Percentiles rank a stretch among this genome's conserved stretches.
These are phyloP conservation scores for Monotropa hypopitys DNA, from an alignment of 179 eudicot species.

Conservation along the genomic window DNA sequence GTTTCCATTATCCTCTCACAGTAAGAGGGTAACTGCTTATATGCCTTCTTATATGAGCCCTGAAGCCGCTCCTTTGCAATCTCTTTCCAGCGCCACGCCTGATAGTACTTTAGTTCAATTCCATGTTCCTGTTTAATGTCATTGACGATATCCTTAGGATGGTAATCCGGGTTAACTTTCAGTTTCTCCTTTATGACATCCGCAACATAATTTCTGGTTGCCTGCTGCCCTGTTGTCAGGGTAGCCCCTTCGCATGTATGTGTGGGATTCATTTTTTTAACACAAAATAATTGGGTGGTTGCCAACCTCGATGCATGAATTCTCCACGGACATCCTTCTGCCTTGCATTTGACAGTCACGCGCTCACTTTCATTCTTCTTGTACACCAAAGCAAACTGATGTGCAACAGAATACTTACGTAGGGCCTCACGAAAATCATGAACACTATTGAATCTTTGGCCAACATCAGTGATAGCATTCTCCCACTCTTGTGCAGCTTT, in stretches of 20 bases:
- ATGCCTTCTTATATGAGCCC: conserved; percentile 90
- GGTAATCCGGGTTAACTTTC: conserved; percentile 60
- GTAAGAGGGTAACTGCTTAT: conserved; percentile 58
- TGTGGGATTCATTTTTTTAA: conserved; percentile 69
- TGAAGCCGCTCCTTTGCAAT: conserved; percentile 93
- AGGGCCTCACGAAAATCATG: conserved; percentile 79
- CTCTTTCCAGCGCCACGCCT: conserved; percentile 97
- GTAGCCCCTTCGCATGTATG: conserved; percentile 86
- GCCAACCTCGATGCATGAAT: conserved; percentile 89
- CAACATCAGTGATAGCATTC: conserved; percentile 74
- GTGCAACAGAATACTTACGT: conserved; percentile 72
- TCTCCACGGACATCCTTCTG: conserved; percentile 92
- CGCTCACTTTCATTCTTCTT: conserved; percentile 93
- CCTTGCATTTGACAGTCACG: conserved; percentile 89
- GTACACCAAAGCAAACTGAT: conserved; percentile 71
- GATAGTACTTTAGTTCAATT: conserved; percentile 70
- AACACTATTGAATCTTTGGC: conserved; percentile 80
- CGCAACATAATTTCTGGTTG: conserved; percentile 87
- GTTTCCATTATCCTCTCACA: conserved; percentile 85
- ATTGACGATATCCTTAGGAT: conserved; percentile 81
- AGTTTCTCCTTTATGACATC: conserved; percentile 80
- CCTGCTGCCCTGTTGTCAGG: conserved; percentile 54
- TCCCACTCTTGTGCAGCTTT: conserved; percentile 79
- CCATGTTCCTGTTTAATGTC: conserved; percentile 87
- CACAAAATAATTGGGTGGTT: conserved; percentile 72